These are phyloP conservation scores for Rhodotorula sp. DNA, from an alignment of 1,284 basidiomycete genomes.

Conservation along the genomic window DNA sequence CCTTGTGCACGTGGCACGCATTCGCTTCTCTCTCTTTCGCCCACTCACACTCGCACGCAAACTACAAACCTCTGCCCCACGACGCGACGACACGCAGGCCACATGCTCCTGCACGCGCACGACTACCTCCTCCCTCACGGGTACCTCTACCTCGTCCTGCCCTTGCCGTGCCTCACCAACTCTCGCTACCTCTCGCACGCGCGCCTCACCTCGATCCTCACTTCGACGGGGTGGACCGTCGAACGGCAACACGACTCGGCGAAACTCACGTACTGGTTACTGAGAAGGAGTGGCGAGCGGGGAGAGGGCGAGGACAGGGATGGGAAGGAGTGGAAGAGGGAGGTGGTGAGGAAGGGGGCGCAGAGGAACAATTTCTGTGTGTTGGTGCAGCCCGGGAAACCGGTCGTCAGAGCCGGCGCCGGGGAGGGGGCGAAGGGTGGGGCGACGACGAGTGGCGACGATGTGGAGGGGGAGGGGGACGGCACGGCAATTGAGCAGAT, in stretches of 20 bases:
- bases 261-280: constrained; percentile 50
- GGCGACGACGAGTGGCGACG: too few relatives aligned
- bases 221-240: constrained; percentile 48
- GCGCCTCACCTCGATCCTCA: constrained; percentile 46
- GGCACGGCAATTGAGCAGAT: not conserved
- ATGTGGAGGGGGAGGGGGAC: not conserved
- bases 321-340: constrained; percentile 47
- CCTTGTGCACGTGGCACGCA: too few relatives aligned
- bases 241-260: constrained; percentile 48
- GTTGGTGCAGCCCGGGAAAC: constrained; percentile 6
- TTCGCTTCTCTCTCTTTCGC: too few relatives aligned
- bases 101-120: constrained; percentile 44
- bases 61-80: not conserved
- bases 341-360: constrained; percentile 46
- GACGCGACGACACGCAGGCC: constrained; percentile 15
- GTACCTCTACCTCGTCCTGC: constrained; percentile 51
- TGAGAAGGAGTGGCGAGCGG: constrained; percentile 4
- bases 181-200: constrained; percentile 49
- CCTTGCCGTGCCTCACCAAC: constrained; percentile 50
- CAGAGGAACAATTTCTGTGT: constrained; percentile 51
- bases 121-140: constrained; percentile 44
- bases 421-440: too few relatives aligned
- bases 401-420: not conserved
- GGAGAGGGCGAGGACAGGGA: constrained; percentile 45
- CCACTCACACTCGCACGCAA: too few relatives aligned